Percentiles rank a stretch among this genome's conserved stretches.
Conservation (phyloP, 2,329 filamentous ascomycete species). For the Endoconidiophora polonica region DNA sequence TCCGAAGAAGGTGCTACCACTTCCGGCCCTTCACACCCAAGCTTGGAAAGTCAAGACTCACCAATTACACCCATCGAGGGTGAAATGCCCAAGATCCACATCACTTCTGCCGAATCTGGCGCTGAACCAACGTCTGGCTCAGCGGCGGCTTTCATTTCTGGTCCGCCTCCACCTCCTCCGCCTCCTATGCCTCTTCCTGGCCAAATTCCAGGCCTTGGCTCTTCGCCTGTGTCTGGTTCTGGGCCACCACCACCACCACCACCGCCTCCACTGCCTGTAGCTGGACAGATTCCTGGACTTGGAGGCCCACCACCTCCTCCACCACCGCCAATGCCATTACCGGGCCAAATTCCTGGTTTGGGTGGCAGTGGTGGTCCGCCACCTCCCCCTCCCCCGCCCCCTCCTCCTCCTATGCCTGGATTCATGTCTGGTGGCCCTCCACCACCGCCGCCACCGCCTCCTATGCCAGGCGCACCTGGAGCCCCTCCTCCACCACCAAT, state of each 20-base stretch:
- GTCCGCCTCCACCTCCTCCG: conserved; percentile 21
- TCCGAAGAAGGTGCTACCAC: conserved; percentile 56
- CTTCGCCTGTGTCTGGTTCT: conserved; percentile 24
- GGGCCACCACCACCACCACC: conserved; percentile 36
- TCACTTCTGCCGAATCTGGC: conserved; percentile 28
- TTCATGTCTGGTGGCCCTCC: conserved; percentile 27
- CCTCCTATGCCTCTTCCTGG: conserved; percentile 23
- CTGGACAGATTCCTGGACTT: conserved; percentile 17
- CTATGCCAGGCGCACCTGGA: conserved; percentile 22
- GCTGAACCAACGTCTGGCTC: conserved; percentile 14
- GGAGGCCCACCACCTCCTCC: conserved; percentile 23
- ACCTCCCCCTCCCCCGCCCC: conserved; percentile 19
- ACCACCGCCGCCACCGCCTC: conserved; percentile 22
- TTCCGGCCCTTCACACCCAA: conserved; percentile 59
- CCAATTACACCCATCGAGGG: conserved; percentile 48
- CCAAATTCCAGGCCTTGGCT: conserved; percentile 13
- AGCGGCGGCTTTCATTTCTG: conserved; percentile 23
- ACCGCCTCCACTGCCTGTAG: conserved; percentile 28
- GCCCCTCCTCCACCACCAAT: conserved; percentile 46
- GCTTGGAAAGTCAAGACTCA: conserved; percentile 48
- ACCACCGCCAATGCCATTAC: conserved; percentile 23
- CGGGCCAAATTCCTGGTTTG: conserved; percentile 12
- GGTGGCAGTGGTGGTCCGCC: neutral
- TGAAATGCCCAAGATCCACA: conserved; percentile 40
- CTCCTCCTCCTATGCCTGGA: conserved; percentile 22